Percentiles rank a stretch among this genome's conserved stretches.
These are phyloP conservation scores for Taxawa tesnikishii DNA, from an alignment of 2,329 filamentous ascomycete genomes.

Conservation along the genomic window DNA sequence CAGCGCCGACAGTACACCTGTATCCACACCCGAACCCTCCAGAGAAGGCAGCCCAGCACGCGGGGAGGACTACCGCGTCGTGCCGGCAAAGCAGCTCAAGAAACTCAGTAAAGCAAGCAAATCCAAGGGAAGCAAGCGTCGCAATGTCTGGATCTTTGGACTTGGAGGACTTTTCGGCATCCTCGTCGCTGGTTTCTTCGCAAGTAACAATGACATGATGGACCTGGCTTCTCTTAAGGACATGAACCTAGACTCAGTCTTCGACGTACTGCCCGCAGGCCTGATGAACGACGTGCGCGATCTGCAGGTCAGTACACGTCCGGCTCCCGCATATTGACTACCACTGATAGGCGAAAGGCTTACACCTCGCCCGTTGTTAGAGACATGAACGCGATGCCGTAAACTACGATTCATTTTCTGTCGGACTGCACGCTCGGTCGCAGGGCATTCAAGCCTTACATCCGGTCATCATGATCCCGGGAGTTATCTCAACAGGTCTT, in stretches of 20 bases:
- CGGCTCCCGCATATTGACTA: neutral
- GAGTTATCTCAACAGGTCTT: conserved; percentile 91
- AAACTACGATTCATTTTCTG: conserved; percentile 85
- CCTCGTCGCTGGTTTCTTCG: conserved; percentile 79
- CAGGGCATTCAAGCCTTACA: conserved; percentile 75
- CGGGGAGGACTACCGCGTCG: conserved; percentile 35
- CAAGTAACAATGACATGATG: conserved; percentile 78
- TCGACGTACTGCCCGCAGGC: conserved; percentile 79
- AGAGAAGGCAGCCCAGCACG: conserved; percentile 26
- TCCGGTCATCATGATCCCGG: conserved; percentile 92
- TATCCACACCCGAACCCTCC: conserved; percentile 18
- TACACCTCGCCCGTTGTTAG: conserved; percentile 27
- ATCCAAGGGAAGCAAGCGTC: conserved; percentile 46
- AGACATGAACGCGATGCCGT: conserved; percentile 79
- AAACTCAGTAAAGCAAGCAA: conserved; percentile 22
- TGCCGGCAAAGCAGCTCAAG: conserved; percentile 37
- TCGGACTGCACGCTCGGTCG: conserved; percentile 68
- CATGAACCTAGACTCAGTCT: conserved; percentile 68
- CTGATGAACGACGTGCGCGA: conserved; percentile 78
- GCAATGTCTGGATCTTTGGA: conserved; percentile 70
- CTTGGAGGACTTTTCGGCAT: conserved; percentile 86
- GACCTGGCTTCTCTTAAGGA: conserved; percentile 62
- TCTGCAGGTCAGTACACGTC: conserved; percentile 51
- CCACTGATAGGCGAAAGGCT: conserved; percentile 4
- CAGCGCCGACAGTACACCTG: conserved; percentile 9